Percentiles rank a stretch among this genome's conserved stretches.
phyloP scores from a whole-genome alignment of 208 protist species.

The Angomonas ambiguus region DNA sequence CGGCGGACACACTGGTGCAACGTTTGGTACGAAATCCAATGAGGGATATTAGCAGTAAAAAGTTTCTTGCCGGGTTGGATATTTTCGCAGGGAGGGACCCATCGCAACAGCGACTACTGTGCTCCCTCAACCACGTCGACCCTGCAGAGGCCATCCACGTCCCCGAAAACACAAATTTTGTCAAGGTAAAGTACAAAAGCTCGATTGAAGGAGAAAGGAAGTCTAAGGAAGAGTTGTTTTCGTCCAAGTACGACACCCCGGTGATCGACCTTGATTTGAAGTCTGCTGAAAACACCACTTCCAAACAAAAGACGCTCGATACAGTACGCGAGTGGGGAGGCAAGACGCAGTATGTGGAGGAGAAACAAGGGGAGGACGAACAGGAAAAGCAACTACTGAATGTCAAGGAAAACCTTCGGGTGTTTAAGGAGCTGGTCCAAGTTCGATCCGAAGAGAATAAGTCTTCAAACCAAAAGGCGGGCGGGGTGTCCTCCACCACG shows the following conservation, averaged over 20 bases:
- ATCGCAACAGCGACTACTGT: slow-evolving; percentile 64
- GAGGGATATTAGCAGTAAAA: slow-evolving; percentile 61
- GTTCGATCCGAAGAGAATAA: slow-evolving; percentile 23
- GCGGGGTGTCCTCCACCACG: slow-evolving; percentile 65
- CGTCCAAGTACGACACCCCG: not conserved
- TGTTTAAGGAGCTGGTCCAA: slow-evolving; percentile 58
- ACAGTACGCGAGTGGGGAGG: slow-evolving; percentile 32
- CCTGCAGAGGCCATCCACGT: slow-evolving; percentile 56
- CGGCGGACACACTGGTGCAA: slow-evolving; percentile 40
- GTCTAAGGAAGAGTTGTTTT: not conserved
- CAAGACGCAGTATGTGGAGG: slow-evolving; percentile 28
- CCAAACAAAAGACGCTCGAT: not conserved
- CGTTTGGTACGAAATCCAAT: slow-evolving; percentile 66
- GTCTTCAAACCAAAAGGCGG: slow-evolving; percentile 34
- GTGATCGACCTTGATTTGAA: not conserved
- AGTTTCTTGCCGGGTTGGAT: slow-evolving; percentile 74
- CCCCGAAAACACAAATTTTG: slow-evolving; percentile 62
- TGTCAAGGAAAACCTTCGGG: slow-evolving; percentile 37
- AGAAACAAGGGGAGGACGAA: not conserved
- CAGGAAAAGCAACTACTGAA: slow-evolving; percentile 20
- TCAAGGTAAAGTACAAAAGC: slow-evolving; percentile 75
- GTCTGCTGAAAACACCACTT: not conserved
- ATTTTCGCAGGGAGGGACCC: slow-evolving; percentile 63
- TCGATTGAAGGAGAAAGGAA: not conserved
- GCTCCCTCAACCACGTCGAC: slow-evolving; percentile 75